Conservation (phyloP, 441 rosid genomes). For the Croton laevigatus region DNA sequence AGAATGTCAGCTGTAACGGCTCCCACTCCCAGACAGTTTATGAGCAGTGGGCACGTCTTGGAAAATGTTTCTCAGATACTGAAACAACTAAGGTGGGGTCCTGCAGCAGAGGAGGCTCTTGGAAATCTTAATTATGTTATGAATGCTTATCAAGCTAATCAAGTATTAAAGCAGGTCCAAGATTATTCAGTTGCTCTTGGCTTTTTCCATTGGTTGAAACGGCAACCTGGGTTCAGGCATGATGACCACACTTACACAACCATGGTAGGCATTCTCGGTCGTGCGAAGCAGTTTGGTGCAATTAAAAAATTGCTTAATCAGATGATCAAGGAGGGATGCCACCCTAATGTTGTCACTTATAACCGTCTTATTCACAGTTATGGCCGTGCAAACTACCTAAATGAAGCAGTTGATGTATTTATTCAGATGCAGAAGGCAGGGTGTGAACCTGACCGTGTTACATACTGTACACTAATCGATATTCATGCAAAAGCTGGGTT, state of each 20-base stretch:
- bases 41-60: slow-evolving; percentile 36
- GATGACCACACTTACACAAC: slow-evolving; percentile 92
- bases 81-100: slow-evolving; percentile 59
- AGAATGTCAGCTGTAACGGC: slow-evolving; percentile 35
- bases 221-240: slow-evolving; percentile 65
- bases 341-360: slow-evolving; percentile 81
- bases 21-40: slow-evolving; percentile 40
- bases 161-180: slow-evolving; percentile 71
- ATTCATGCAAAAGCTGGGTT: slow-evolving; percentile 95
- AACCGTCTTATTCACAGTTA: slow-evolving; percentile 88
- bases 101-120: slow-evolving; percentile 71
- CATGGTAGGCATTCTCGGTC: slow-evolving; percentile 91
- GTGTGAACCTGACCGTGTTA: slow-evolving; percentile 82
- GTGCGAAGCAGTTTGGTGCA: slow-evolving; percentile 64
- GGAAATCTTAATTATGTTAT: slow-evolving; percentile 43
- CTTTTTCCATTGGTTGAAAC: slow-evolving; percentile 78
- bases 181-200: slow-evolving; percentile 77
- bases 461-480: slow-evolving; percentile 86
- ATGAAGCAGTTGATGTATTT: slow-evolving; percentile 66
- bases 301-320: slow-evolving; percentile 69
- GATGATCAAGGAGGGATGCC: slow-evolving; percentile 80
- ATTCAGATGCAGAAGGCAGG: slow-evolving; percentile 68
- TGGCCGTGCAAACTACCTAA: slow-evolving; percentile 84
- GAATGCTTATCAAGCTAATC: slow-evolving; percentile 85
- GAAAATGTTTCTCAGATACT: slow-evolving; percentile 57